Evolutionary conservation across 495 filamentous ascomycete species (phyloP).

Genomic region (Glutinoglossum americanum): DNA sequence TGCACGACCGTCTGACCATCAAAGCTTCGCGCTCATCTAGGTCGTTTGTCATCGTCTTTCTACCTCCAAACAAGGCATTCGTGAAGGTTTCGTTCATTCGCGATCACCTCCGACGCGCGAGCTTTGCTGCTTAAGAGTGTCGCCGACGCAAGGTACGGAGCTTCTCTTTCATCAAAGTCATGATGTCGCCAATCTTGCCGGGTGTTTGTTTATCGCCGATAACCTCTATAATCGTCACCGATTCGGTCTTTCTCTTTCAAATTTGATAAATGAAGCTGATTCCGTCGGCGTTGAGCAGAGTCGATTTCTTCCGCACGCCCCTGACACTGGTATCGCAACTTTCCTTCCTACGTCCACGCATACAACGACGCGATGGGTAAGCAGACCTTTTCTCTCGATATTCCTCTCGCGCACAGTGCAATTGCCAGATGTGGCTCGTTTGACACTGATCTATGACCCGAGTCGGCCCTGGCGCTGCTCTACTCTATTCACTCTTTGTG

Average conservation of each 20-base stretch:
- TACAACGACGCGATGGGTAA: not conserved
- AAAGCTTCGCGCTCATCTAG: not conserved
- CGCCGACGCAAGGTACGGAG: not conserved
- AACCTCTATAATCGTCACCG: not conserved
- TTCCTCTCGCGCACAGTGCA: not conserved
- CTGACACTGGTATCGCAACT: not conserved
- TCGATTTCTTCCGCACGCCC: not conserved
- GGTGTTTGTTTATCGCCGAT: not conserved
- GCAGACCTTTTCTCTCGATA: not conserved
- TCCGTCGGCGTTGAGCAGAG: not conserved
- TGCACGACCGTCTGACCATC: not conserved
- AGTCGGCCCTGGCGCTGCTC: not conserved
- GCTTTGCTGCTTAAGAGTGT: not conserved
- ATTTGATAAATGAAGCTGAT: not conserved
- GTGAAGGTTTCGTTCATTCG: not conserved
- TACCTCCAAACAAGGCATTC: not conserved
- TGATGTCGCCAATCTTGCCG: not conserved
- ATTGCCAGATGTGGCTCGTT: not conserved
- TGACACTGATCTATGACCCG: not conserved
- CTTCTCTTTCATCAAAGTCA: not conserved
- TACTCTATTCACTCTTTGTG: not conserved
- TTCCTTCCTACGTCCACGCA: not conserved
- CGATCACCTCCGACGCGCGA: not conserved
- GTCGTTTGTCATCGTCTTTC: not conserved
- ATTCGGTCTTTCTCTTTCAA: not conserved